Percentiles rank a stretch among this genome's conserved stretches.
These are phyloP conservation scores for Linum lewisii DNA, from an alignment of 345 rosid genomes.

Conservation along the genomic window DNA sequence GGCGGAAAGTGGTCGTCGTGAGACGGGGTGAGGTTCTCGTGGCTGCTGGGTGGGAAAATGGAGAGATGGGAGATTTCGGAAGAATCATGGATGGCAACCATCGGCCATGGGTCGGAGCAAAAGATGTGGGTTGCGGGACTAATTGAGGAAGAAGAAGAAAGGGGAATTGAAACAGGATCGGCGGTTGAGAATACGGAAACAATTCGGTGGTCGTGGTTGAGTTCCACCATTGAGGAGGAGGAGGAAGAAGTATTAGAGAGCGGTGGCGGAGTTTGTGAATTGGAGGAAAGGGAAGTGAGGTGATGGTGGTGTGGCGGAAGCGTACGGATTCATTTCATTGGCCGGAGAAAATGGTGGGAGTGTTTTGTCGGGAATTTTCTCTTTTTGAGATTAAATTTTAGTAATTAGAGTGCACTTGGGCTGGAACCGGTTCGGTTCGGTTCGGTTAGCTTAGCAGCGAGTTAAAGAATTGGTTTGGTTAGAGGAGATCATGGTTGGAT, in stretches of 20 bases:
- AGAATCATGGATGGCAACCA: slow-evolving; percentile 38
- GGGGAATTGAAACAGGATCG: background rate
- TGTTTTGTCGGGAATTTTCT: too few relatives aligned
- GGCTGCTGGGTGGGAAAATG: slow-evolving; percentile 41
- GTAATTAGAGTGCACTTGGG: too few relatives aligned
- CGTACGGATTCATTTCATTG: background rate
- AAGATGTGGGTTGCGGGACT: background rate
- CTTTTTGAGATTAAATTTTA: too few relatives aligned
- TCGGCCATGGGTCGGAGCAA: slow-evolving; percentile 14
- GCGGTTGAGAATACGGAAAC: background rate
- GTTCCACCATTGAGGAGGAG: background rate
- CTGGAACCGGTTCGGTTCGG: too few relatives aligned
- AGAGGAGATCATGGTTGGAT: too few relatives aligned
- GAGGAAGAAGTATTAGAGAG: background rate
- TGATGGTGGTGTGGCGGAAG: background rate
- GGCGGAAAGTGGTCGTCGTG: background rate
- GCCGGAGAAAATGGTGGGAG: too few relatives aligned
- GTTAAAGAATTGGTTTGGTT: too few relatives aligned
- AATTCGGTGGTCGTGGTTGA: background rate
- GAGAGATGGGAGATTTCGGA: slow-evolving; percentile 14
- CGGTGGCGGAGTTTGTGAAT: background rate
- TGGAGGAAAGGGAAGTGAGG: background rate
- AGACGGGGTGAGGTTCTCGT: slow-evolving; percentile 39
- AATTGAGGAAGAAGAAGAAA: background rate
- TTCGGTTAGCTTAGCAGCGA: too few relatives aligned